These are phyloP conservation scores for Saururus chinensis DNA, from an alignment of 164 flowering plant species.

Conservation along the genomic window DNA sequence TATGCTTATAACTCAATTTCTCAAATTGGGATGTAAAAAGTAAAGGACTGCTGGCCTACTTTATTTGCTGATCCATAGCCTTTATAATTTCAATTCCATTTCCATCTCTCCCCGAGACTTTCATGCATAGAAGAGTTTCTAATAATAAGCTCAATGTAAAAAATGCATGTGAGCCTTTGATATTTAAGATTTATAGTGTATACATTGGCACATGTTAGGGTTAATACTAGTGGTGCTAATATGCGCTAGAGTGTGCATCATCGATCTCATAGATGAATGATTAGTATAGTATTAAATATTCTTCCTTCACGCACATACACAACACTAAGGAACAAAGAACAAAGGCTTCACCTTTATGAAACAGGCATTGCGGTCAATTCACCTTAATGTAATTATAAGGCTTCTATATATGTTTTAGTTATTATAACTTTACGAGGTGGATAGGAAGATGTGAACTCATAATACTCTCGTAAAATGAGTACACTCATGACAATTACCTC, in stretches of 20 bases:
- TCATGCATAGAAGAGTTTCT: too few relatives aligned
- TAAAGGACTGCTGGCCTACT: conserved; percentile 22
- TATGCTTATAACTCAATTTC: too few relatives aligned
- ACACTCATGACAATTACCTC: conserved; percentile 33
- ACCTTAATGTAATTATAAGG: not conserved
- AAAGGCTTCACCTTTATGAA: conserved; percentile 89
- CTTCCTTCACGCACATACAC: too few relatives aligned
- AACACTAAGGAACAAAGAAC: conserved; percentile 91
- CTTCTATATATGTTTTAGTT: not conserved
- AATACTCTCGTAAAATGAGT: not conserved
- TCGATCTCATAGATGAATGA: too few relatives aligned
- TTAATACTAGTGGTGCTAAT: too few relatives aligned
- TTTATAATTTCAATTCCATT: conserved; percentile 58
- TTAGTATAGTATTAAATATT: too few relatives aligned
- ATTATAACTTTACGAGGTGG: not conserved
- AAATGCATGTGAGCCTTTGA: too few relatives aligned
- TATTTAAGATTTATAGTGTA: too few relatives aligned
- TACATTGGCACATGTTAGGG: too few relatives aligned
- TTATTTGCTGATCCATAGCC: conserved; percentile 62
- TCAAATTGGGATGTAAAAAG: not conserved
- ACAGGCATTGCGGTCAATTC: not conserved
- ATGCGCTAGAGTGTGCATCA: too few relatives aligned
- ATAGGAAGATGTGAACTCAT: too few relatives aligned
- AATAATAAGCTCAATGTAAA: too few relatives aligned
- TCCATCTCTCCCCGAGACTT: conserved; percentile 59